phyloP scores from a whole-genome alignment of 192 early-diverging fungal species.

The Polychytrium aggregatum region DNA sequence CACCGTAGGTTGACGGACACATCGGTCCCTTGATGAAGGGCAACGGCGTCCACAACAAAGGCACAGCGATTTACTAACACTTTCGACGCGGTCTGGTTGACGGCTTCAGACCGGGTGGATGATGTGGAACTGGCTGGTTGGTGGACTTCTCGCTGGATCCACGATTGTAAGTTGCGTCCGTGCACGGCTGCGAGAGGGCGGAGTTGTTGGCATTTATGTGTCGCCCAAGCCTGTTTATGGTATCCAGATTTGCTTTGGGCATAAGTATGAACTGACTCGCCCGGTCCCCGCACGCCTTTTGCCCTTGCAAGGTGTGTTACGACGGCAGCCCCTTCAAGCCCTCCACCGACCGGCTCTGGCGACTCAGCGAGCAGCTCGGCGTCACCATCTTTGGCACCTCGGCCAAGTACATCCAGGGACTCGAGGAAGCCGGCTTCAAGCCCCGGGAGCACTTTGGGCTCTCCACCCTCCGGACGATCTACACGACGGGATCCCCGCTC shows the following conservation, averaged over 20 bases:
- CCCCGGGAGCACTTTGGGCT: slow-evolving; percentile 41
- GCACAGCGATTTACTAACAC: no score
- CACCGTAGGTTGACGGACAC: slow-evolving; percentile 13
- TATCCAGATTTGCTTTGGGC: no score
- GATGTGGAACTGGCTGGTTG: slow-evolving; percentile 99
- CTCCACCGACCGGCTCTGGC: slow-evolving; percentile 60
- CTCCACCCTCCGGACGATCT: slow-evolving; percentile 57
- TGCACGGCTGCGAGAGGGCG: no score
- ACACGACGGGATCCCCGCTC: slow-evolving; percentile 90
- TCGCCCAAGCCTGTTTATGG: no score
- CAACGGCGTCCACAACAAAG: no score
- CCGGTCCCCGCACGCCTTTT: no score
- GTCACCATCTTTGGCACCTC: slow-evolving; percentile 88
- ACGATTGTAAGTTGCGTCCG: slow-evolving; percentile 6
- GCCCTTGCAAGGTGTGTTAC: slow-evolving; percentile 47
- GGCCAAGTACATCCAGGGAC: slow-evolving; percentile 88
- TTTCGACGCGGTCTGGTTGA: no score
- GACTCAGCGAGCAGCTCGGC: slow-evolving; percentile 59
- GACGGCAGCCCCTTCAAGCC: slow-evolving; percentile 94
- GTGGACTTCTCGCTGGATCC: slow-evolving; percentile 25
- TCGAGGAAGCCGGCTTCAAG: slow-evolving; percentile 61
- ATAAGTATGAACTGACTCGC: no score
- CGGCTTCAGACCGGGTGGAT: slow-evolving; percentile 91
- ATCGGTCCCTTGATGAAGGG: no score
- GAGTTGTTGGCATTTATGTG: no score